Percentiles rank a stretch among this genome's conserved stretches.
Conservation (phyloP, 108 stramenopile species). For the Bacterosira constricta region DNA sequence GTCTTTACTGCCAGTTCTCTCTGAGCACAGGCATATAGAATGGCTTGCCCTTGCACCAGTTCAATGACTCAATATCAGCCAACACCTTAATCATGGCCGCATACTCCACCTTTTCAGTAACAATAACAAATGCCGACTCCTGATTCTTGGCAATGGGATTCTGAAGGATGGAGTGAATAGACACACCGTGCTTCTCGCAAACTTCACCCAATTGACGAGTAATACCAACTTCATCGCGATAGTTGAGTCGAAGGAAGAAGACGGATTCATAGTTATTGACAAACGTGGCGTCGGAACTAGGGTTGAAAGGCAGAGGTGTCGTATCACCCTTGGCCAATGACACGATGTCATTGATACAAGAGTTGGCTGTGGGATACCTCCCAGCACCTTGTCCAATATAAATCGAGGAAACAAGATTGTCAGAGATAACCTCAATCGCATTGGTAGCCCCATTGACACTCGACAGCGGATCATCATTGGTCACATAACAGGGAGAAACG, state of each 20-base stretch:
- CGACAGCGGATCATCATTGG: constrained; percentile 72
- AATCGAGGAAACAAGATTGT: constrained; percentile 72
- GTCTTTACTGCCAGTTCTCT: constrained; percentile 63
- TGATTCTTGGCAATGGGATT: constrained; percentile 73
- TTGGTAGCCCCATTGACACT: constrained; percentile 85
- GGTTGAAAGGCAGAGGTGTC: constrained; percentile 74
- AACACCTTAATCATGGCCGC: constrained; percentile 65
- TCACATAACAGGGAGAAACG: constrained; percentile 83
- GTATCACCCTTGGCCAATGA: constrained; percentile 79
- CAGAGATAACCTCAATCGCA: constrained; percentile 80
- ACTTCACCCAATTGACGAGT: constrained; percentile 83
- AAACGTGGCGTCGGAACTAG: constrained; percentile 50
- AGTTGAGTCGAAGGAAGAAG: constrained; percentile 85
- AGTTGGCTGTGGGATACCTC: constrained; percentile 89
- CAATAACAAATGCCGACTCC: constrained; percentile 85
- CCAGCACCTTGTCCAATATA: constrained; percentile 92
- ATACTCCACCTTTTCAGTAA: constrained; percentile 82
- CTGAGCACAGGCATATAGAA: constrained; percentile 89
- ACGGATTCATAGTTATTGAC: constrained; percentile 80
- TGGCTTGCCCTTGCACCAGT: constrained; percentile 82
- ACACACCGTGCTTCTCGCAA: constrained; percentile 83
- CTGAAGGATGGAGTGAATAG: constrained; percentile 88
- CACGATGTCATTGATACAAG: constrained; percentile 86
- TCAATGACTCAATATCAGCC: constrained; percentile 73
- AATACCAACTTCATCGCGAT: constrained; percentile 78